Evolutionary conservation across 164 flowering plant species (phyloP), one percentile per base, ranked within the genome.

Genomic region (Magnolia sinica): DNA sequence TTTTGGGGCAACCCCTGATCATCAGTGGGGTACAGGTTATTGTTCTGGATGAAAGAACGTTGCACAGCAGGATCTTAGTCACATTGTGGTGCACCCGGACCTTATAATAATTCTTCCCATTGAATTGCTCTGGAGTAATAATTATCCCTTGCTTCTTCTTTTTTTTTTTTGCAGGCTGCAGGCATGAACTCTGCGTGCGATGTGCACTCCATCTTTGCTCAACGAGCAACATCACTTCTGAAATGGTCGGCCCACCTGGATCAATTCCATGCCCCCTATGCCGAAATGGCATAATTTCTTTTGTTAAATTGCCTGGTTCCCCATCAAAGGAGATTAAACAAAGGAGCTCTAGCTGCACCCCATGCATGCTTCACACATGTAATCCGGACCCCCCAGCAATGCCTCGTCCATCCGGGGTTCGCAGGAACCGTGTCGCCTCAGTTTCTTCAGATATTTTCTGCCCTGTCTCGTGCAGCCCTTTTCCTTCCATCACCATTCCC

Each of bases 231-330:
- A 85, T 84, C 31, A 79, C 93, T 64, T 86, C 96, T 0, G 97
- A 86, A 76, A 77, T 75, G 52, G 79, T 79, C 1, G 89, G 89
- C 20, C 92, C 94, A 13, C 88, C 93, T 4, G 98, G 98, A 2
- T 89, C 97, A 68, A 91, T 96, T 79, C 92, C 99, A 8, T 94
- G 99, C 77, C 99, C 99, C 52, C 92, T 96, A 16, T 96, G 98
- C 64, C 86, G 98, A 52, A 87, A 89, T 72, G 91, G 96, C 23
- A 92, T 95, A 37, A 77, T 87, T 14, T 89, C 92, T 4, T 93
- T 95, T 64, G 61, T 73, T 45, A 92, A 84, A 82, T 79, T 92
- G 50, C 90, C 90, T 8, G 85, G 91, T 50, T 87, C 92, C 72
- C 85, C 85, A 16, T 77, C 83, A n/a, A 92, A 89, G 79, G 76